Conservation (phyloP, 257 asterid species). For the Asclepias syriaca region DNA sequence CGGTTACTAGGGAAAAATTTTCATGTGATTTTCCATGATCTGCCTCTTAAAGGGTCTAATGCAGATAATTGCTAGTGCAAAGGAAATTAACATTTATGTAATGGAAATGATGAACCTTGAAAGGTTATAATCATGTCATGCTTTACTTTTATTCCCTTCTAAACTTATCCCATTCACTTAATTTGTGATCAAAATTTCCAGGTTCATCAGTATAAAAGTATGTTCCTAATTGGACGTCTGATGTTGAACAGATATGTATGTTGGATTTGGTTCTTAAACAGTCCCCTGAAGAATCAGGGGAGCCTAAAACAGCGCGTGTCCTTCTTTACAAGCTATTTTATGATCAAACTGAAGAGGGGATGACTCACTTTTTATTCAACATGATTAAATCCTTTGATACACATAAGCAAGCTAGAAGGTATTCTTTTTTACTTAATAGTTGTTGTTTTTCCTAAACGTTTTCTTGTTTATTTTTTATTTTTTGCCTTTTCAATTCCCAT, state of each 20-base stretch:
- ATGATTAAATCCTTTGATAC: constrained; percentile 82
- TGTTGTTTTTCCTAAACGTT: background rate
- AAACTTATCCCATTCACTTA: background rate
- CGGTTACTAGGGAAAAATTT: background rate
- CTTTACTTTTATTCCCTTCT: background rate
- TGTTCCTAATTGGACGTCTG: constrained; percentile 31
- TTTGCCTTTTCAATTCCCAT: background rate
- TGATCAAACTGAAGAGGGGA: constrained; percentile 97
- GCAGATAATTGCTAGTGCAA: background rate
- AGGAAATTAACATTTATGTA: background rate
- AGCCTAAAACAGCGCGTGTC: constrained; percentile 82
- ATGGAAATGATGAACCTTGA: background rate
- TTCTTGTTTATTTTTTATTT: no score
- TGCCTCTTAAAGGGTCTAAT: background rate
- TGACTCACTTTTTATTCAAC: constrained; percentile 80
- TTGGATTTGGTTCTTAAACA: constrained; percentile 84
- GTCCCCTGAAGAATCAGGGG: constrained; percentile 76
- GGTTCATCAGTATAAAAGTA: background rate
- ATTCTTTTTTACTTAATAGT: background rate
- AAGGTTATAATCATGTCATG: background rate
- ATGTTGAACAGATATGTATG: constrained; percentile 64
- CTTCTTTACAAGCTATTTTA: constrained; percentile 96
- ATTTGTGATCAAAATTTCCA: background rate
- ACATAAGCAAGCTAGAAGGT: constrained; percentile 92
- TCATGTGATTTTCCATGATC: background rate